Percentiles rank a stretch among this genome's conserved stretches.
Conservation (phyloP, 139 green algal species). For the Cymbomonas tetramitiformis region DNA sequence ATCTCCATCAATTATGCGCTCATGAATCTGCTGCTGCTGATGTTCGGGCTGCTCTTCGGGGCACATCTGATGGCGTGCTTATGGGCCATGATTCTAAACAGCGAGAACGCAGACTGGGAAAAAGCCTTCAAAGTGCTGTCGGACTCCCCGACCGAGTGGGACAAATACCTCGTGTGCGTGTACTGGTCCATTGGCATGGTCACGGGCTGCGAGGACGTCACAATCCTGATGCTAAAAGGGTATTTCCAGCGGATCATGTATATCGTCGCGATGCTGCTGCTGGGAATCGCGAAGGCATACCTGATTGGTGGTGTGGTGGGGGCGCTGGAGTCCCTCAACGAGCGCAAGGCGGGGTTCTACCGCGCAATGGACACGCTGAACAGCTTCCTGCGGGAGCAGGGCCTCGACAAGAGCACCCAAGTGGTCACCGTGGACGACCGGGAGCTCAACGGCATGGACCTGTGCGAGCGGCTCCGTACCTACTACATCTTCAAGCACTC, state of each 20-base stretch:
- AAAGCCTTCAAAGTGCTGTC: too few species aligned
- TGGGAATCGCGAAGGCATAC: not conserved
- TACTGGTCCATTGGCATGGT: not conserved
- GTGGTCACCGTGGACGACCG: too few species aligned
- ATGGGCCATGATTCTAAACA: not conserved
- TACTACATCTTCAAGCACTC: constrained; percentile 6
- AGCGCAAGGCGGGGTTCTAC: not conserved
- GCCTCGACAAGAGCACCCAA: too few species aligned
- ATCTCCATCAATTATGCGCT: constrained; percentile 1
- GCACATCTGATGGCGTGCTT: not conserved
- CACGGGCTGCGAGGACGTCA: not conserved
- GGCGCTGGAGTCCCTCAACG: not conserved
- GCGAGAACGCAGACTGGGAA: not conserved
- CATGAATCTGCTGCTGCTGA: not conserved
- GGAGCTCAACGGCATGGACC: not conserved
- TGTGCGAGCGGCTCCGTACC: not conserved
- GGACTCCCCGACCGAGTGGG: not conserved
- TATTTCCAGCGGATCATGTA: not conserved
- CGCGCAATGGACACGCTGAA: not conserved
- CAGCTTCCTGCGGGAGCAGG: not conserved
- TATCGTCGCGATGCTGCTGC: not conserved
- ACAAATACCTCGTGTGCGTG: not conserved
- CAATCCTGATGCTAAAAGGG: too few species aligned
- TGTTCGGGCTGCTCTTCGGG: not conserved
- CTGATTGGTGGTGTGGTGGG: not conserved